These are phyloP conservation scores for Astrephomene gubernaculifera DNA, from an alignment of 139 green algal species.

Conservation along the genomic window DNA sequence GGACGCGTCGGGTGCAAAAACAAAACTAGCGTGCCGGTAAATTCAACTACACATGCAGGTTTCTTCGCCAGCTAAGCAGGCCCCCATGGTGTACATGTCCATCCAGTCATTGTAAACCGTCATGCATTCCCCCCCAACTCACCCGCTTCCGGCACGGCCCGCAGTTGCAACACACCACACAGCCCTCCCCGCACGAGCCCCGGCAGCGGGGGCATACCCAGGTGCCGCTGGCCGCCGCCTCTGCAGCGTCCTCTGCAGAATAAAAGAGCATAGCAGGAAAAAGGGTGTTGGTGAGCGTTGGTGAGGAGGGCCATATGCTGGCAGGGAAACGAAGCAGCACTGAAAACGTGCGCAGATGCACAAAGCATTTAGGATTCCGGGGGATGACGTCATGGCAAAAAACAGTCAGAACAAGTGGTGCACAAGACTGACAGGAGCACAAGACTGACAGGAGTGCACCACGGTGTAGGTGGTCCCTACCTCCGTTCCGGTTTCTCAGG, in stretches of 20 bases:
- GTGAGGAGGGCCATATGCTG: not conserved
- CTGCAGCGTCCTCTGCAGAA: slow-evolving; percentile 64
- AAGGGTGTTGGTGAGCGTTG: too few relatives aligned
- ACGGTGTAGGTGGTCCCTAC: not conserved
- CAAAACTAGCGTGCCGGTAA: not conserved
- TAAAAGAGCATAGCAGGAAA: not conserved
- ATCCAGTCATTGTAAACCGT: not conserved
- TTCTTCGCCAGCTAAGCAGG: not conserved
- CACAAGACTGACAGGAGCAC: not conserved
- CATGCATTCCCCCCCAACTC: not conserved
- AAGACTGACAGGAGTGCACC: not conserved
- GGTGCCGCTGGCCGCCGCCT: slow-evolving; percentile 58
- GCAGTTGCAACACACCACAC: slow-evolving; percentile 87
- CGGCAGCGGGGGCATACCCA: slow-evolving; percentile 87
- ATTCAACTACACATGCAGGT: not conserved
- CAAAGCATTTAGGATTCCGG: too few relatives aligned
- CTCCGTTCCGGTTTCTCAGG: slow-evolving; percentile 82
- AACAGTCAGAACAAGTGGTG: not conserved
- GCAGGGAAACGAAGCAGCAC: not conserved
- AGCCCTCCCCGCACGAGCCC: slow-evolving; percentile 79
- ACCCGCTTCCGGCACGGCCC: slow-evolving; percentile 85
- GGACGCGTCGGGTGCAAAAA: not conserved
- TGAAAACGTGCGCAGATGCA: not conserved
- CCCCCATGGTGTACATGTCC: not conserved
- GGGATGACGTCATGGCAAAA: too few relatives aligned